These are phyloP conservation scores for Phycomyces blakesleeanus DNA, from an alignment of 192 early-diverging fungal genomes.

Conservation along the genomic window DNA sequence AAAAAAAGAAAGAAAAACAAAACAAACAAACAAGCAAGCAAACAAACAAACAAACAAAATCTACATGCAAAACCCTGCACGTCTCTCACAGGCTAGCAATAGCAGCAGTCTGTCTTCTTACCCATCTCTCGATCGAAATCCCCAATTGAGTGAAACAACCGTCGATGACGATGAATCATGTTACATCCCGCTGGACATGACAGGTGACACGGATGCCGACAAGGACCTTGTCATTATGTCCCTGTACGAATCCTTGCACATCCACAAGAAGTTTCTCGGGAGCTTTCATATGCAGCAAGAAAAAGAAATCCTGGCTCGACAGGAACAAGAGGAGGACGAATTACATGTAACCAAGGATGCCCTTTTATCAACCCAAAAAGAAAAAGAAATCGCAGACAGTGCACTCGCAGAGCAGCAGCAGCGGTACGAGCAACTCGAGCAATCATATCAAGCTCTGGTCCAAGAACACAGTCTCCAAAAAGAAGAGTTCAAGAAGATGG, in stretches of 20 bases:
- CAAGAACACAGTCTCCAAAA: constrained; percentile 14
- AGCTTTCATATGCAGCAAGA: constrained; percentile 11
- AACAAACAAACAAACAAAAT: too few species aligned
- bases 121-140: background rate
- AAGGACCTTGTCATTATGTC: constrained; percentile 24
- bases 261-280: constrained; percentile 22
- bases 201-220: constrained; percentile 15
- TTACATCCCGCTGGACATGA: background rate
- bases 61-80: constrained; percentile 2
- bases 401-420: constrained; percentile 2
- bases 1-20: constrained; percentile 61
- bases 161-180: background rate
- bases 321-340: constrained; percentile 13
- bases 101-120: background rate
- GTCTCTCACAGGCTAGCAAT: background rate
- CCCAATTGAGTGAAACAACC: background rate
- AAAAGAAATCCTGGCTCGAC: background rate
- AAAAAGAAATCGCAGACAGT: background rate
- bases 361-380: background rate
- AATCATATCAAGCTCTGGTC: background rate
- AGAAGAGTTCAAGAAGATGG: constrained; percentile 18
- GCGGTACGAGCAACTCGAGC: constrained; percentile 1
- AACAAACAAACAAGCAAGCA: constrained; percentile 97
- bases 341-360: background rate
- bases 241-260: constrained; percentile 17